Evolutionary conservation across 139 green algal genomes (phyloP), one percentile per base, ranked within the genome.

Genomic region (Coelastrella sp.): DNA sequence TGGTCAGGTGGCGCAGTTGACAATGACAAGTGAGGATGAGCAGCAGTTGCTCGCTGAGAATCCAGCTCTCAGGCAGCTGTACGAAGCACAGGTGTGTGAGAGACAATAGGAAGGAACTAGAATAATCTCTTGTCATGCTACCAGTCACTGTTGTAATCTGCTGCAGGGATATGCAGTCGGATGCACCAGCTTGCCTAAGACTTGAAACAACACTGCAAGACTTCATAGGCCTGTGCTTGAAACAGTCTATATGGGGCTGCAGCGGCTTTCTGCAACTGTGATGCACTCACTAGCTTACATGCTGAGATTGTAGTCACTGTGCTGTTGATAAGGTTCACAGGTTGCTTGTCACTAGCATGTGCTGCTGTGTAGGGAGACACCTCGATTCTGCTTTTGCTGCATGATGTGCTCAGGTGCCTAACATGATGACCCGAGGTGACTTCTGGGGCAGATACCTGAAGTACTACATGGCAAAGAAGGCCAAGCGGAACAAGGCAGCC

Each of bases 41-140:
- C 75, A 40, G 23, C 75, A 82, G 75, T 53, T 82, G 75, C 75
- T 82, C 51, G 75, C 75, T 25, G 75, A 82, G 53, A 72, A 82
- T 9, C 75, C 75, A 11, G 75, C 75, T 30, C 53, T 82, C 23
- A n/a, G 25, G 0, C 53, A 53, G 53, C 32, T 82, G 8, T 82
- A 82, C 27, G 51, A 82, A 25, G 75, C 75, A 6, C 75, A 82
- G 53, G 75, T 71, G 35, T n/a, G n/a, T n/a, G n/a, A n/a, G n/a
- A 32, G 73, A 25, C 25, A 9, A 71, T n/a, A 30, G 1, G 41
- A 41, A 41, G 32, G 27, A 11, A 8, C 62, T 27, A 41, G 27
- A n/a, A 71, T 27, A 30, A 41, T 8, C 27, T 8, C 8, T 21
- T 53, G 45, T 53, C 45, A 11, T 21, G 45, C 45, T 21, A 21